These are phyloP conservation scores for Pseudotulostoma volvatum DNA, from an alignment of 495 filamentous ascomycete species.

Conservation along the genomic window DNA sequence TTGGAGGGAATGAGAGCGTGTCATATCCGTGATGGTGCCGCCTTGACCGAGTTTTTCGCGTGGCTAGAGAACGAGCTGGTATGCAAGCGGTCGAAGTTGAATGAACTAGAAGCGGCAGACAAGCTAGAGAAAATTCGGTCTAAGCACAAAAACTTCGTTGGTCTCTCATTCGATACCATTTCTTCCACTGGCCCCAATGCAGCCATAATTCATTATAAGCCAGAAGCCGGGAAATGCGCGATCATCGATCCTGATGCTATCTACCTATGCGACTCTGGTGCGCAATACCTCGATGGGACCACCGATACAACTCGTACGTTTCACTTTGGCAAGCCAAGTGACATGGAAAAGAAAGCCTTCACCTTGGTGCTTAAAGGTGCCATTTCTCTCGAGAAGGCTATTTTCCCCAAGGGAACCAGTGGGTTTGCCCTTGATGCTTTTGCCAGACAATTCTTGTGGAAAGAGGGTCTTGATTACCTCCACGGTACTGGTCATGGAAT, in stretches of 20 bases:
- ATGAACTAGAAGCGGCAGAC: constrained; percentile 83
- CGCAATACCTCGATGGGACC: constrained; percentile 88
- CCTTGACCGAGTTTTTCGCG: constrained; percentile 82
- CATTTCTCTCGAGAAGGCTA: constrained; percentile 69
- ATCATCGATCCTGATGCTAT: constrained; percentile 73
- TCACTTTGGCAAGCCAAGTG: constrained; percentile 76
- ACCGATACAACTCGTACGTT: constrained; percentile 91
- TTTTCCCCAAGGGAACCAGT: constrained; percentile 90
- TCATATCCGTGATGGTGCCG: constrained; percentile 88
- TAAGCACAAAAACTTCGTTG: constrained; percentile 70
- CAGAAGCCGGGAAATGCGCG: constrained; percentile 66
- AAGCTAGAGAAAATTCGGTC: constrained; percentile 72
- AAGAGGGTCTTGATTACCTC: constrained; percentile 80
- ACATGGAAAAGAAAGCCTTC: constrained; percentile 78
- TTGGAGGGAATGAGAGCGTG: constrained; percentile 85
- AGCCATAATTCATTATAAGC: constrained; percentile 95
- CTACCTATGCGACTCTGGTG: constrained; percentile 94
- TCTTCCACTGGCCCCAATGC: constrained; percentile 91
- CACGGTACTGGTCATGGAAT: constrained; percentile 97
- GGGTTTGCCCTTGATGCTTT: constrained; percentile 83
- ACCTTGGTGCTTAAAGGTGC: constrained; percentile 95
- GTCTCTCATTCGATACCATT: constrained; percentile 89
- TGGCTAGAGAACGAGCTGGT: constrained; percentile 87
- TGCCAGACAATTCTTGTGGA: constrained; percentile 87
- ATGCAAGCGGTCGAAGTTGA: constrained; percentile 52